These are phyloP conservation scores for Clonostachys chloroleuca DNA, from an alignment of 2,329 filamentous ascomycete species.

Conservation along the genomic window DNA sequence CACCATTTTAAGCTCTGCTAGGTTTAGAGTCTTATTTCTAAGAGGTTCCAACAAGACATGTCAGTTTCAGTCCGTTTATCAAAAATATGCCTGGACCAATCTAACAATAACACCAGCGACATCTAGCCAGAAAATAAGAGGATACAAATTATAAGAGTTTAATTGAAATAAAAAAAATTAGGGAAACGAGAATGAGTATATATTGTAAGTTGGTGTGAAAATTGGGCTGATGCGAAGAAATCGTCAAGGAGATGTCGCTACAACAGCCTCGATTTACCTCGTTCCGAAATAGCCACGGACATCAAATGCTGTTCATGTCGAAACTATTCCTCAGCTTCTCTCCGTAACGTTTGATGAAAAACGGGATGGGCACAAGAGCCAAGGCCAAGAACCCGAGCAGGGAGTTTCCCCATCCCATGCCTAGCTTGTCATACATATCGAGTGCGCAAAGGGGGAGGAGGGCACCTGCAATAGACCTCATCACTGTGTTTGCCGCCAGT, in stretches of 20 bases:
- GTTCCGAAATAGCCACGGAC: background rate
- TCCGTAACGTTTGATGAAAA: constrained; percentile 30
- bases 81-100: no score
- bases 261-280: constrained; percentile 6
- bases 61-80: no score
- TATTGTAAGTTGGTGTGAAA: constrained; percentile 2
- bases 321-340: constrained; percentile 20
- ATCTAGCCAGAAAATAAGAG: no score
- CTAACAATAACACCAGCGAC: no score
- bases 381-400: constrained; percentile 31
- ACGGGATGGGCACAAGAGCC: constrained; percentile 29
- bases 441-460: constrained; percentile 52
- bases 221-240: constrained; percentile 7
- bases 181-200: no score
- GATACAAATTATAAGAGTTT: no score
- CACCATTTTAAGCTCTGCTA: no score
- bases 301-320: background rate
- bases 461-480: constrained; percentile 53
- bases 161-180: no score
- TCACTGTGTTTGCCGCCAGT: constrained; percentile 53
- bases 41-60: no score
- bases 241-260: constrained; percentile 6
- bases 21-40: no score
- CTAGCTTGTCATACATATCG: constrained; percentile 22
- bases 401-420: constrained; percentile 40